Base-by-base conservation (phyloP, 116 monocot genomes). In the Cymodocea nodosa region DNA sequence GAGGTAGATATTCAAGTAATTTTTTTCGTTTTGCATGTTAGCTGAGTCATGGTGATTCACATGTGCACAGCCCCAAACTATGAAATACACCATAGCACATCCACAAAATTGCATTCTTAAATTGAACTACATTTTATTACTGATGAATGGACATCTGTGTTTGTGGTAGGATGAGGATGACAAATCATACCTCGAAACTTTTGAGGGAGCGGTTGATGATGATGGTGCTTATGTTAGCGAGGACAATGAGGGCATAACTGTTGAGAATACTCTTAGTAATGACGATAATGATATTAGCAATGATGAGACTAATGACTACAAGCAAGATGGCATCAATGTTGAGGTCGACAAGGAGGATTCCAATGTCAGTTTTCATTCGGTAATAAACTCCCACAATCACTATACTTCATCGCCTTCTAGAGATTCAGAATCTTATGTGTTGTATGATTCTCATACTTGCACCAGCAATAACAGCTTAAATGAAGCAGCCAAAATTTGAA, bases 131-230 rank as follows among this genome's bases (percentile, higher is more conserved):
- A 44, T 44, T 6, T 59, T 6, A 40, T 16, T 2, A 16, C 15
- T 63, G 17, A 11, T 37, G 17, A 17, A 14, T 76, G 2, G 22
- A 37, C 14, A 12, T 34, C 35, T 34, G 15, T 60, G 14, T 20
- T 70, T 70, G 56, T 16, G 60, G 3, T 64, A 94, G 85, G 87
- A 85, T 71, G 84, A 86, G 35, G 76, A 40, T 15, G 84, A 84
- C 51, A 82, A 83, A 14, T 73, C 69, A 56, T 83, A 93, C 55
- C 73, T 85, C 35, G 64, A 76, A 36, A 44, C 35, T 64, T 71
- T 64, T 67, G 69, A 75, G 54, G 36, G 52, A 20, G 68, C 22
- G 62, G 69, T 20, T 0, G 40, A 30, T 56, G 70, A 72, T 51
- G 56, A 16, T 15, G 53, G 8, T 14, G 24, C 12, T 0, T 11